Percentiles rank a stretch among this genome's conserved stretches.
These are phyloP conservation scores for Musa itinerans DNA, from an alignment of 176 grass and related monocot genomes.

Conservation along the genomic window DNA sequence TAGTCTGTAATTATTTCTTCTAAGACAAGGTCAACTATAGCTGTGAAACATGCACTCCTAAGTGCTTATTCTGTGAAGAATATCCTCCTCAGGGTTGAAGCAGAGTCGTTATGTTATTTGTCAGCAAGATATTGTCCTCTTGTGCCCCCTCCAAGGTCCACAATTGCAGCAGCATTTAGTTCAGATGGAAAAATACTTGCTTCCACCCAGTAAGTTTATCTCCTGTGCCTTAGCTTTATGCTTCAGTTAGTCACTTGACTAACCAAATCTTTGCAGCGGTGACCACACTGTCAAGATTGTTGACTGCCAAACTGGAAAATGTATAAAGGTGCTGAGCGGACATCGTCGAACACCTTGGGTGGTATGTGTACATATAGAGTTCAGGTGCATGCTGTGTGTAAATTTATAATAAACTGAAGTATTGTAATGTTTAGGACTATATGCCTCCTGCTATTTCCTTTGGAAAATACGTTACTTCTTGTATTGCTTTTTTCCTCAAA, in stretches of 20 bases:
- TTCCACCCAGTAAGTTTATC: conserved; percentile 78
- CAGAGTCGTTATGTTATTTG: conserved; percentile 64
- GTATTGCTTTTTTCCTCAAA: neutral
- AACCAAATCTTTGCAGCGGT: conserved; percentile 54
- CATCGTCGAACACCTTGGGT: conserved; percentile 99
- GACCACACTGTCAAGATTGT: conserved; percentile 99
- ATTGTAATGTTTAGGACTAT: conserved; percentile 7
- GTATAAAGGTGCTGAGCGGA: conserved; percentile 83
- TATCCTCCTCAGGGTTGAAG: conserved; percentile 60
- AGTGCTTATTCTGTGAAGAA: neutral
- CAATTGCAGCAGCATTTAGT: conserved; percentile 98
- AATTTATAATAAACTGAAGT: neutral
- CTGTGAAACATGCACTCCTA: neutral
- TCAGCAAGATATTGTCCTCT: conserved; percentile 90
- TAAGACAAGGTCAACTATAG: neutral
- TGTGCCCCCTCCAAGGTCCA: conserved; percentile 85
- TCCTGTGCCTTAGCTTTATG: neutral
- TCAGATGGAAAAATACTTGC: conserved; percentile 92
- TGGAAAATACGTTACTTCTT: neutral
- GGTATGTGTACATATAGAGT: conserved; percentile 44
- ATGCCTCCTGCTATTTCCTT: conserved; percentile 9
- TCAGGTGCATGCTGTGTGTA: neutral
- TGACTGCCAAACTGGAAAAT: conserved; percentile 84
- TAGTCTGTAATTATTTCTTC: neutral
- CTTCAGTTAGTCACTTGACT: conserved; percentile 17